These are phyloP conservation scores for Curvularia lunata DNA, from an alignment of 2,329 filamentous ascomycete genomes.

Conservation along the genomic window DNA sequence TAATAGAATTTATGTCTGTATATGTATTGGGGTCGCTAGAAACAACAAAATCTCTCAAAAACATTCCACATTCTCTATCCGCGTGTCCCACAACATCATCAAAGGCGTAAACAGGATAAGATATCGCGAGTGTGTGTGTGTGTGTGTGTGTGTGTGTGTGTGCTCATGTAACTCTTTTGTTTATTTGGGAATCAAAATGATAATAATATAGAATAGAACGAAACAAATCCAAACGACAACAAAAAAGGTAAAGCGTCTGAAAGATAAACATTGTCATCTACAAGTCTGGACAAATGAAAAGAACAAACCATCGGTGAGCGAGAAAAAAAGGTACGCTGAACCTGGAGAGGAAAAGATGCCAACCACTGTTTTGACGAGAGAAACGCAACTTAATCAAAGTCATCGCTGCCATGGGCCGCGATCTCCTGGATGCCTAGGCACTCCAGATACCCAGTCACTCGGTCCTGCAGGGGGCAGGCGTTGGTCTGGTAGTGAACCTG, in stretches of 20 bases:
- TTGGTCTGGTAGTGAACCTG: conserved; percentile 25
- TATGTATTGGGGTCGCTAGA: neutral
- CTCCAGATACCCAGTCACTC: conserved; percentile 32
- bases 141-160: neutral
- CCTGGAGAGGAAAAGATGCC: neutral
- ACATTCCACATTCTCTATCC: neutral
- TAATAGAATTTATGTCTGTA: neutral
- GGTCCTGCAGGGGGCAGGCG: conserved; percentile 22
- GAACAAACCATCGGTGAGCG: neutral
- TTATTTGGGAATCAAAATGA: neutral
- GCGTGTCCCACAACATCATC: neutral
- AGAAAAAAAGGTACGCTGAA: neutral
- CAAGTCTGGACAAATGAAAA: neutral
- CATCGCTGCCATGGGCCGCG: conserved; percentile 25
- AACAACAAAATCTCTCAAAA: neutral
- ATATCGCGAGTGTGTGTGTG: neutral
- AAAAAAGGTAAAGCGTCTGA: neutral
- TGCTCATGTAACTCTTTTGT: neutral
- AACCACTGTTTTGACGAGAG: neutral
- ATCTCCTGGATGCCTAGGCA: conserved; percentile 25
- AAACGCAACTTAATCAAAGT: neutral
- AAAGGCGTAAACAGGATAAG: neutral
- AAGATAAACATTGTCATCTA: neutral
- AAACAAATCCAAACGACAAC: neutral
- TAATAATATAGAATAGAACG: neutral